Percentiles rank a stretch among this genome's conserved stretches.
phyloP scores from a whole-genome alignment of 768 basidiomycete species.

The Austroboletus eburneus region DNA sequence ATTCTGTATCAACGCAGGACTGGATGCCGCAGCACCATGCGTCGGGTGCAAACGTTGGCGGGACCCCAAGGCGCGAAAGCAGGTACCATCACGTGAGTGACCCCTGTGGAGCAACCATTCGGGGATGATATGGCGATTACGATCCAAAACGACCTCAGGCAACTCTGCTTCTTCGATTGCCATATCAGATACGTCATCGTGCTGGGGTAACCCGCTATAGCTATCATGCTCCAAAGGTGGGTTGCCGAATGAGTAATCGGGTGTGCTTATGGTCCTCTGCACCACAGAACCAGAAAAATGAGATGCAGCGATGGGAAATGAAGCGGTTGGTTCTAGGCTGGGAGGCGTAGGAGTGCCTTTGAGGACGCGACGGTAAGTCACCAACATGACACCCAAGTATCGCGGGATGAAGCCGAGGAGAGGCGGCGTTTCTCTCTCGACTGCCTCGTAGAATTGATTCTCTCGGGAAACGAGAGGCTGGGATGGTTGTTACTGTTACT shows the following conservation, averaged over 20 bases:
- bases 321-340: constrained; percentile 10
- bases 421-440: constrained; percentile 90
- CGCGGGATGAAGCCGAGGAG: constrained; percentile 94
- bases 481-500: constrained; percentile 17
- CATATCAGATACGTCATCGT: constrained; percentile 40
- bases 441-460: constrained; percentile 96
- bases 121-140: constrained; percentile 94
- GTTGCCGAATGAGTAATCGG: constrained; percentile 6
- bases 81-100: constrained; percentile 44
- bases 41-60: constrained; percentile 37
- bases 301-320: constrained; percentile 17
- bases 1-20: constrained; percentile 55
- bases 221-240: constrained; percentile 1
- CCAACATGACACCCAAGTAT: constrained; percentile 97
- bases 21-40: constrained; percentile 59
- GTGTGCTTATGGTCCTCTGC: constrained; percentile 27
- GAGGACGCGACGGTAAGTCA: constrained; percentile 84
- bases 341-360: constrained; percentile 33
- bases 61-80: constrained; percentile 38
- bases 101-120: constrained; percentile 75
- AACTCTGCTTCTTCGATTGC: constrained; percentile 69
- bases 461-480: constrained; percentile 96
- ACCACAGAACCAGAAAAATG: constrained; percentile 25
- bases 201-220: constrained; percentile 17
- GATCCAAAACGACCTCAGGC: constrained; percentile 90